Evolutionary conservation across 2,329 filamentous ascomycete genomes (phyloP).

Genomic region (Neopestalotiopsis sp.): DNA sequence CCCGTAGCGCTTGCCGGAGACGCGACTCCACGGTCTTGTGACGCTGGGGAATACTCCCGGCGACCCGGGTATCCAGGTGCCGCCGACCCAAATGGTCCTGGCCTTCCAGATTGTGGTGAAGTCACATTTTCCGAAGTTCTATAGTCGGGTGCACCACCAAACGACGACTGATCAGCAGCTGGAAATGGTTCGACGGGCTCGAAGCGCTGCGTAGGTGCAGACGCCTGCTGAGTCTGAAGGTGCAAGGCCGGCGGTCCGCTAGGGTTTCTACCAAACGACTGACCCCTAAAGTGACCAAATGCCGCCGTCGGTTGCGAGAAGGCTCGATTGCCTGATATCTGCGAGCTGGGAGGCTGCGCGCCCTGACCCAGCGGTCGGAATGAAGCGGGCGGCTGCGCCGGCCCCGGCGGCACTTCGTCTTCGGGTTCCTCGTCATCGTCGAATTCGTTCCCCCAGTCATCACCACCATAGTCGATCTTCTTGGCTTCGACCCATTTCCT

Average conservation of each 20-base stretch:
- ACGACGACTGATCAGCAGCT: constrained; percentile 18
- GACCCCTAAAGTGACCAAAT: constrained; percentile 24
- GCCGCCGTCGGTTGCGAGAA: constrained; percentile 32
- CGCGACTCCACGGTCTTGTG: constrained; percentile 29
- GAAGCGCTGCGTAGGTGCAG: constrained; percentile 15
- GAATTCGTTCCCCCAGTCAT: constrained; percentile 85
- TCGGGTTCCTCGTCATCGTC: constrained; percentile 65
- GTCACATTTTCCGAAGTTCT: constrained; percentile 26
- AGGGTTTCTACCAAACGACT: constrained; percentile 29
- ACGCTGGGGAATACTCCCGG: constrained; percentile 22
- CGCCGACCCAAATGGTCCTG: constrained; percentile 4
- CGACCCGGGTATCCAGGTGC: constrained; percentile 18
- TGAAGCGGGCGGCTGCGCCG: constrained; percentile 47
- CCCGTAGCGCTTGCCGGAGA: constrained; percentile 34
- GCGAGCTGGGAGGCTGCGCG: constrained; percentile 27
- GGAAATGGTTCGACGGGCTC: constrained; percentile 20
- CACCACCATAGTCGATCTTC: constrained; percentile 84
- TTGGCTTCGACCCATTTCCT: constrained; percentile 96
- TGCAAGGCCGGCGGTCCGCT: constrained; percentile 37
- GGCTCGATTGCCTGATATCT: constrained; percentile 24
- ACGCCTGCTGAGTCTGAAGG: constrained; percentile 34
- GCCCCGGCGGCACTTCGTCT: constrained; percentile 44
- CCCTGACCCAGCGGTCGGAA: constrained; percentile 47
- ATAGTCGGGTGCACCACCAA: constrained; percentile 22
- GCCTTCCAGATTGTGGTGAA: constrained; percentile 25